Percentiles rank a stretch among this genome's conserved stretches.
Evolutionary conservation across 106 monocot genomes (phyloP).

Genomic region (Cymbidium sinense): DNA sequence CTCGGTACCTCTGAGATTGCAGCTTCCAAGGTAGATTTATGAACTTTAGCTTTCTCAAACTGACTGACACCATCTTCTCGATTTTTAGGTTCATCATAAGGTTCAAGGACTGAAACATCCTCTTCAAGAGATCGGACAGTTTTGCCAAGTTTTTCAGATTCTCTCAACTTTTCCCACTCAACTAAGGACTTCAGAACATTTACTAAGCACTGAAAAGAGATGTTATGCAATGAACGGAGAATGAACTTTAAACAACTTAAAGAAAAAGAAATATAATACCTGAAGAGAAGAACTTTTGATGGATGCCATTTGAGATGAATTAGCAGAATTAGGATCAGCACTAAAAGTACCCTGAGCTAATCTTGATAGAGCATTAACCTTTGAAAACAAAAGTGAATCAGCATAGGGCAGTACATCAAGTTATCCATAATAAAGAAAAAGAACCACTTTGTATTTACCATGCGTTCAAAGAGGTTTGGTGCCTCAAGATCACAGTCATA

Average conservation of each 20-base stretch:
- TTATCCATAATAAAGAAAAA: not conserved
- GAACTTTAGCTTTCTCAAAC: slow-evolving; percentile 96
- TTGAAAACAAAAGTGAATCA: not conserved
- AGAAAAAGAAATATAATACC: slow-evolving; percentile 33
- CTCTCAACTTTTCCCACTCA: slow-evolving; percentile 74
- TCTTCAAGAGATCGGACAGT: slow-evolving; percentile 44
- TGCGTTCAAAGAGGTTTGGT: slow-evolving; percentile 91
- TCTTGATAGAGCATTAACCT: slow-evolving; percentile 89
- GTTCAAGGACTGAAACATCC: slow-evolving; percentile 33
- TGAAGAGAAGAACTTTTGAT: slow-evolving; percentile 87
- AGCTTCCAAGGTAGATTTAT: slow-evolving; percentile 90
- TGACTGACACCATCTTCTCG: slow-evolving; percentile 64
- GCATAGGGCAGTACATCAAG: not conserved
- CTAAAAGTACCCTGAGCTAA: slow-evolving; percentile 63
- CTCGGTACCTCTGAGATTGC: slow-evolving; percentile 70
- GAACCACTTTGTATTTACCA: slow-evolving; percentile 32
- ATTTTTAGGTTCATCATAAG: slow-evolving; percentile 37
- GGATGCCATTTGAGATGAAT: slow-evolving; percentile 46
- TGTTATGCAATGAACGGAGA: not conserved
- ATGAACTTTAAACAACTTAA: not conserved
- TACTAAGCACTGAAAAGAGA: slow-evolving; percentile 69
- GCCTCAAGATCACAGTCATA: slow-evolving; percentile 97
- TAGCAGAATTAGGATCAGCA: slow-evolving; percentile 62
- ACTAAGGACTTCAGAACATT: slow-evolving; percentile 83
- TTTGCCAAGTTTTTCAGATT: slow-evolving; percentile 36